These are phyloP conservation scores for Saccharomycopsis schoenii DNA, from an alignment of 805 yeast species.

Conservation along the genomic window DNA sequence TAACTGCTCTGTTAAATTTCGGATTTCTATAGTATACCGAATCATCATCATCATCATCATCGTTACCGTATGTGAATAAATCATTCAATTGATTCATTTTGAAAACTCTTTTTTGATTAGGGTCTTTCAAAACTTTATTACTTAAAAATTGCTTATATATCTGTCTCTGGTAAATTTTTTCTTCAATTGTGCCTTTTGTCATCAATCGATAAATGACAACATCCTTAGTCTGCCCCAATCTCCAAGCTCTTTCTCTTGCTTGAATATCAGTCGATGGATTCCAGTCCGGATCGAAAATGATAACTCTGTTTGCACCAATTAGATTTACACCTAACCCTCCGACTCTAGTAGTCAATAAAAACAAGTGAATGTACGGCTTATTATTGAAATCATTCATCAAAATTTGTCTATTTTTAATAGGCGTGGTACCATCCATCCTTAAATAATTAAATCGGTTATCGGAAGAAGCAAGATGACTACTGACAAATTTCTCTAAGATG, in stretches of 20 bases:
- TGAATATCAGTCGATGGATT: conserved; percentile 96
- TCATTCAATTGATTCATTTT: conserved; percentile 89
- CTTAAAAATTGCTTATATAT: conserved; percentile 91
- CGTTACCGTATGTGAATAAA: conserved; percentile 73
- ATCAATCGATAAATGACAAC: conserved; percentile 84
- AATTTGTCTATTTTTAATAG: conserved; percentile 62
- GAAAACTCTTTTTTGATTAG: conserved; percentile 87
- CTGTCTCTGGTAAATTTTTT: conserved; percentile 92
- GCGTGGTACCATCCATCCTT: conserved; percentile 93
- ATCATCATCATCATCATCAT: conserved; percentile 47
- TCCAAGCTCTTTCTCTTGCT: conserved; percentile 96
- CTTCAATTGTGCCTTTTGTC: conserved; percentile 94
- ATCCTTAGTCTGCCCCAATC: conserved; percentile 88
- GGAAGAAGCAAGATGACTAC: conserved; percentile 27
- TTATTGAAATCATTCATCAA: conserved; percentile 76
- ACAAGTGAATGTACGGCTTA: conserved; percentile 47
- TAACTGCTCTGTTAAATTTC: conserved; percentile 24
- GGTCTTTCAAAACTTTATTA: conserved; percentile 89
- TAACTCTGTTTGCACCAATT: conserved; percentile 91
- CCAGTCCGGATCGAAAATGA: conserved; percentile 97
- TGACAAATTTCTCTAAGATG: conserved; percentile 63
- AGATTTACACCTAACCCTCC: conserved; percentile 93
- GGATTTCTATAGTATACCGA: conserved; percentile 35
- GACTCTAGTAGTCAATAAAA: conserved; percentile 83
- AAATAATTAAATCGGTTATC: conserved; percentile 38